These are phyloP conservation scores for Sistotremastrum suecicum DNA, from an alignment of 768 basidiomycete species.

Conservation along the genomic window DNA sequence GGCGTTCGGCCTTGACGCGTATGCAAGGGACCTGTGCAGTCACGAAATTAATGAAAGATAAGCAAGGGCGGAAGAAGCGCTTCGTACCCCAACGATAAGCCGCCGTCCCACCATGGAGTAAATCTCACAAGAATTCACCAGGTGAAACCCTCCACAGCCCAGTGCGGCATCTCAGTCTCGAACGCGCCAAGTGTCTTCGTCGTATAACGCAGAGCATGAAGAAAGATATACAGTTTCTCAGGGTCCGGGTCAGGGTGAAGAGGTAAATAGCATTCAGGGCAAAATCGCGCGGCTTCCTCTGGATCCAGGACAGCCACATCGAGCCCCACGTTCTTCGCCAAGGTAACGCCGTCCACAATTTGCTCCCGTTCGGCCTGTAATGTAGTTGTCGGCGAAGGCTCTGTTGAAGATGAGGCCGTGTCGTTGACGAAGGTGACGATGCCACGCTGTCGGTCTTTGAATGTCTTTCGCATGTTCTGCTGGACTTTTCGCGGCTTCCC, in stretches of 20 bases:
- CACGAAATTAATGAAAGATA: too few species aligned
- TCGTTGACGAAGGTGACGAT: too few species aligned
- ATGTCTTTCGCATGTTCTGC: constrained; percentile 31
- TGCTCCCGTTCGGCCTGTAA: too few species aligned
- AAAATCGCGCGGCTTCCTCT: constrained; percentile 35
- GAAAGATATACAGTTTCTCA: constrained; percentile 85
- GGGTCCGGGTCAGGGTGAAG: constrained; percentile 88
- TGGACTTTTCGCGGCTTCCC: constrained; percentile 13
- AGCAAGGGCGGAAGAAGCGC: too few species aligned
- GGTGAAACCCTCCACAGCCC: constrained; percentile 65
- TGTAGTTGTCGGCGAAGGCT: constrained; percentile 6
- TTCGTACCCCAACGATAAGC: too few species aligned
- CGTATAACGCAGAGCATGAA: constrained; percentile 82
- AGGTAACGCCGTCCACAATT: not conserved
- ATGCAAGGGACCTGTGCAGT: too few species aligned
- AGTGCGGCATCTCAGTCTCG: constrained; percentile 77
- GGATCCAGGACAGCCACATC: constrained; percentile 16
- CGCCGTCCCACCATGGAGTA: too few species aligned
- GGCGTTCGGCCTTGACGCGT: too few species aligned
- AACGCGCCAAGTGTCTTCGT: constrained; percentile 62
- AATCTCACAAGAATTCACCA: constrained; percentile 22
- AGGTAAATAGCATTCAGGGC: constrained; percentile 84
- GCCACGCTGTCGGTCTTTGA: too few species aligned
- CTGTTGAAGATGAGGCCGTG: constrained; percentile 10
- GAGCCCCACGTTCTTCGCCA: constrained; percentile 10